Conservation (phyloP, 2,329 filamentous ascomycete genomes). For the Claviceps pusilla region DNA sequence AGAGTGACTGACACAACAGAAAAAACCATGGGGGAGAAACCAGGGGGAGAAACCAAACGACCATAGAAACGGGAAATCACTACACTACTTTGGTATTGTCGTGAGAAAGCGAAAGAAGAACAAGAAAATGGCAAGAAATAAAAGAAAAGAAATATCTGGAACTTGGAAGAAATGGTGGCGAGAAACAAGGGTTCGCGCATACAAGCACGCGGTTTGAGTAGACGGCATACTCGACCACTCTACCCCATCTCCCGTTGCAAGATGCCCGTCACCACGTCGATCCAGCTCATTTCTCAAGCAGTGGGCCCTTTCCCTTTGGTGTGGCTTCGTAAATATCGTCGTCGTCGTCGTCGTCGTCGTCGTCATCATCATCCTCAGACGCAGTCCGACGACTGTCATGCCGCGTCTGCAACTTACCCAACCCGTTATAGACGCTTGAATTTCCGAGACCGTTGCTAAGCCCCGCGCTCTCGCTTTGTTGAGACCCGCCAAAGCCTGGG, state of each 20-base stretch:
- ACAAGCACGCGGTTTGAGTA: not conserved
- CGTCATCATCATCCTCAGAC: not conserved
- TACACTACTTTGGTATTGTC: not conserved
- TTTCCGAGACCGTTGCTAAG: slow-evolving; percentile 4
- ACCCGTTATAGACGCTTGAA: slow-evolving; percentile 8
- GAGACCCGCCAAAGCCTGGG: slow-evolving; percentile 18
- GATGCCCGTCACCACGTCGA: not conserved
- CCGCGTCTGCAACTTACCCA: slow-evolving; percentile 8
- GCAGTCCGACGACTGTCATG: slow-evolving; percentile 4
- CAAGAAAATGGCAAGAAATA: not conserved
- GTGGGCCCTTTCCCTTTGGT: slow-evolving; percentile 22
- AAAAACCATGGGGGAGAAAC: not conserved
- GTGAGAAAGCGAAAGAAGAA: not conserved
- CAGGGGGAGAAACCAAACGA: not conserved
- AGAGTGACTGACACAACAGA: not conserved
- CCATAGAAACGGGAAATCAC: not conserved
- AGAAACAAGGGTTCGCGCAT: not conserved
- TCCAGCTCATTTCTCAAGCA: slow-evolving; percentile 18
- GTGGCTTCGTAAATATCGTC: slow-evolving; percentile 28
- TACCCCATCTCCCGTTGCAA: too few species aligned
- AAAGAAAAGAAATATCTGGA: not conserved
- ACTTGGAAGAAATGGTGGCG: too few species aligned
- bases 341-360: slow-evolving; percentile 10
- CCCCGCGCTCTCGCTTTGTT: not conserved
- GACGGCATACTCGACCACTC: too few species aligned